Evolutionary conservation across 2,329 filamentous ascomycete species (phyloP), one percentile per base, ranked within the genome.

Genomic region (Fusarium incarnatum): DNA sequence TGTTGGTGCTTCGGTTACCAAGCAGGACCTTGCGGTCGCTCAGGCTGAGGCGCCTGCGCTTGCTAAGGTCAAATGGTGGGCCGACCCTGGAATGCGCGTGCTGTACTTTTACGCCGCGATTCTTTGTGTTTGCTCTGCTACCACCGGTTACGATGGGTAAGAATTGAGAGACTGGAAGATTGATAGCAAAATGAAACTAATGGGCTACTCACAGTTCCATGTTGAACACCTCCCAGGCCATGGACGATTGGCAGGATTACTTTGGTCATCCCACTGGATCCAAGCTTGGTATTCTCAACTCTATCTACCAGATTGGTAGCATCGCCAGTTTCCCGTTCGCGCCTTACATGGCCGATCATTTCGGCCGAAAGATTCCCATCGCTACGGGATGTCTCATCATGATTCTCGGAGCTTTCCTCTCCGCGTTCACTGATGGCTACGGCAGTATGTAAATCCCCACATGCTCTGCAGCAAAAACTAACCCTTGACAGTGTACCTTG

Each of bases 221-320:
- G 83, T 80, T 88, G 62, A 89, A 89, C 77, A 87, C 86, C 6
- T 87, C 85, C 3, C 86, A 88, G 79, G 84, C 87, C 76, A 86
- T 89, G 73, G 79, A 85, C 61, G 77, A 78, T 16, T 89, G 86
- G 86, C 82, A 84, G 62, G 67, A 74, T 3, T 87, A 83, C 78
- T 88, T 88, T 22, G 25, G 8, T 5, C 25, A 45, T 0, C 61
- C 77, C 77, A 81, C 28, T 73, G 82, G 41, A 28, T 70, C 60
- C 73, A 81, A 81, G 75, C 79, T 86, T 22, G 84, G 83, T 32
- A 81, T 86, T 48, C 78, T 86, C 45, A 83, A 83, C 77, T 84
- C 83, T 71, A 84, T 85, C 80, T 85, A 84, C 79, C 84, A 82
- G 77, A 84, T 86, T 55, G 84, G 83, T 8, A 64, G 61, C 0